Conservation (phyloP, 2,329 filamentous ascomycete species). For the Cryoendolithus antarcticus region DNA sequence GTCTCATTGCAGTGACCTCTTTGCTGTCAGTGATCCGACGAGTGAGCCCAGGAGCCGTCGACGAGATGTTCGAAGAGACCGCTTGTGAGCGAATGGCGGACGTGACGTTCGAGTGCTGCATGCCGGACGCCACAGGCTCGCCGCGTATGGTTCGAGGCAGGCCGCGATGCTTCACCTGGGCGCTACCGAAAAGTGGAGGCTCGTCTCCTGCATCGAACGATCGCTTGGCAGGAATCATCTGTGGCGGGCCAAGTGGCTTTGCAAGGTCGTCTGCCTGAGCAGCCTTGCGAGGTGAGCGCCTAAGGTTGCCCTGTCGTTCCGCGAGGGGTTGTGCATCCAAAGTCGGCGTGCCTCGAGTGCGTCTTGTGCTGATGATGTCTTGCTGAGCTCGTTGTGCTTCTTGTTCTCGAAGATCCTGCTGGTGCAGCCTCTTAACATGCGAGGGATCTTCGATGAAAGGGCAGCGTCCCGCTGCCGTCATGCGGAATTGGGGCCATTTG, state of each 20-base stretch:
- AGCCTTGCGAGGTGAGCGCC: slow-evolving; percentile 23
- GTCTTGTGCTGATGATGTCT: slow-evolving; percentile 17
- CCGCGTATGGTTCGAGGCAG: slow-evolving; percentile 42
- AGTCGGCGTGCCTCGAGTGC: slow-evolving; percentile 10
- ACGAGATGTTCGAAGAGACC: slow-evolving; percentile 67
- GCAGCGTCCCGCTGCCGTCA: slow-evolving; percentile 74
- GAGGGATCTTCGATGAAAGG: slow-evolving; percentile 86
- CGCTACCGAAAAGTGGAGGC: slow-evolving; percentile 37
- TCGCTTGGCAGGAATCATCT: slow-evolving; percentile 29
- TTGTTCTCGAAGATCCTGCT: slow-evolving; percentile 40
- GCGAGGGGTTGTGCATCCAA: slow-evolving; percentile 11
- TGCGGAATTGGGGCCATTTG: slow-evolving; percentile 90
- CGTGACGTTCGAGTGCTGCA: slow-evolving; percentile 86
- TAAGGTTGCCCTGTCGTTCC: slow-evolving; percentile 22
- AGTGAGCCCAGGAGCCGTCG: slow-evolving; percentile 58
- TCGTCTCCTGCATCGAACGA: slow-evolving; percentile 24
- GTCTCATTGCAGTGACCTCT: slow-evolving; percentile 82
- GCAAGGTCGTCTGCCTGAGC: slow-evolving; percentile 14
- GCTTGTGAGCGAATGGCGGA: slow-evolving; percentile 95
- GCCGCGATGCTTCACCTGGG: slow-evolving; percentile 34
- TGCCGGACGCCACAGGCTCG: slow-evolving; percentile 84
- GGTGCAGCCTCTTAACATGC: slow-evolving; percentile 45
- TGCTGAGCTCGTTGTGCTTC: slow-evolving; percentile 30
- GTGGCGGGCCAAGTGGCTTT: slow-evolving; percentile 34
- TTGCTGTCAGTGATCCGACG: slow-evolving; percentile 80